A percentile compares a stretch with the other conserved stretches of the same genome.
Evolutionary conservation across 805 yeast genomes (phyloP).

Genomic region (Cyberlindnera misumaiensis): DNA sequence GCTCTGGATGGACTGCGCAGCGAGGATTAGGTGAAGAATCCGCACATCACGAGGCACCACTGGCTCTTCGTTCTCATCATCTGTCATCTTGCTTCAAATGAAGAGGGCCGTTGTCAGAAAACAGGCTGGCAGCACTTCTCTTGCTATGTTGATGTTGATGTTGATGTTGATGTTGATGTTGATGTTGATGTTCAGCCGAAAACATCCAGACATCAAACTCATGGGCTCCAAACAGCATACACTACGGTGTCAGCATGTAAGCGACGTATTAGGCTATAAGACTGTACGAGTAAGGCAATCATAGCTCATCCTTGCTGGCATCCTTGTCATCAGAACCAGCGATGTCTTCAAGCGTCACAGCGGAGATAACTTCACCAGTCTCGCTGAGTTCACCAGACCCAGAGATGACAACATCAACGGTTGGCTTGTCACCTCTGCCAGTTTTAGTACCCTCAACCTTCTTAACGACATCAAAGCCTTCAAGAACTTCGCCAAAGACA

Average conservation of each 20-base stretch:
- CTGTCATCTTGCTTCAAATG: neutral
- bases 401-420: conserved; percentile 52
- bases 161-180: no score
- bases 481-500: conserved; percentile 91
- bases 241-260: no score
- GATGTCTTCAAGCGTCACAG: conserved; percentile 16
- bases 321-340: conserved; percentile 11
- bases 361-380: conserved; percentile 22
- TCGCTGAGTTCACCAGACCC: conserved; percentile 62
- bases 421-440: conserved; percentile 64
- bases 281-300: no score
- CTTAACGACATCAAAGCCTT: conserved; percentile 77
- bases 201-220: no score
- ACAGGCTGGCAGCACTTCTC: no score
- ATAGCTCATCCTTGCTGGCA: conserved; percentile 30
- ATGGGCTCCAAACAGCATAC: no score
- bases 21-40: conserved; percentile 80
- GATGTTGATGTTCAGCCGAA: no score
- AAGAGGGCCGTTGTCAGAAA: no score
- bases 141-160: no score
- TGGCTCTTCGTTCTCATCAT: conserved; percentile 22
- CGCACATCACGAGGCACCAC: conserved; percentile 81
- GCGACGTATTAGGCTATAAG: no score
- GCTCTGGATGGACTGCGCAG: conserved; percentile 85
- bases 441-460: conserved; percentile 72